Base-by-base conservation (phyloP, 805 yeast species). In the Candida rishiriensis region DNA sequence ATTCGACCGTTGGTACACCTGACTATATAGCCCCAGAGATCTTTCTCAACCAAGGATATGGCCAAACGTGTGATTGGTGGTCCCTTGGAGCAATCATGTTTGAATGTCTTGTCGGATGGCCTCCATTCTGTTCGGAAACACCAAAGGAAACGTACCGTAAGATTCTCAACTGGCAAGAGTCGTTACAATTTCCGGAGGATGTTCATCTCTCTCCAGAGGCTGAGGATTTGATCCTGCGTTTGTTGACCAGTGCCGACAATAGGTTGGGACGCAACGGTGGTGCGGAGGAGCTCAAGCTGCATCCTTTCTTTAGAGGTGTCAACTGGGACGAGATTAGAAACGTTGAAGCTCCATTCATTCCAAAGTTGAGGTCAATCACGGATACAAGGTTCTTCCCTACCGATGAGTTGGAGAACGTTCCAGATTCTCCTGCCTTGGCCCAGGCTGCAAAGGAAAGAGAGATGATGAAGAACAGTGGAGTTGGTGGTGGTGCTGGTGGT, bases 51-150 rank as follows among this genome's bases (percentile, higher is more conserved):
- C 93, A 89, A 68, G 97, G 97, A 5, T 89, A 89, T 65, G 96
- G 97, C 11, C 96, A 88, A 67, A 96, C 89, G 61, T 89, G 97
- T 68, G 97, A 89, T 65, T 89, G 97, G 97, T 89, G 97, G 97
- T 85, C 95, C 9, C 68, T 89, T 37, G 97, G 97, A 29, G 96
- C 96, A 1, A 89, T 89, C 60, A 90, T 89, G 97, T 89, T 85
- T 65, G 97, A 89, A 72, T 89, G 97, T 69, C 70, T 89, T 49
- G 86, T 89, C 48, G 97, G 97, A 29, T 89, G 96, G 96, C 97
- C 97, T 21, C 97, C 97, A 38, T 89, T 89, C 65, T 89, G 97
- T 68, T 83, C 93, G 0, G 97, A 89, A 58, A 86, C 95, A 10
- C 96, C 96, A 10, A 95, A 88, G 49, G 97, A 89, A 54, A 89